Percentiles rank a stretch among this genome's conserved stretches.
phyloP scores from a whole-genome alignment of 2,329 filamentous ascomycete genomes.

The Lasiodiplodia gonubiensis region DNA sequence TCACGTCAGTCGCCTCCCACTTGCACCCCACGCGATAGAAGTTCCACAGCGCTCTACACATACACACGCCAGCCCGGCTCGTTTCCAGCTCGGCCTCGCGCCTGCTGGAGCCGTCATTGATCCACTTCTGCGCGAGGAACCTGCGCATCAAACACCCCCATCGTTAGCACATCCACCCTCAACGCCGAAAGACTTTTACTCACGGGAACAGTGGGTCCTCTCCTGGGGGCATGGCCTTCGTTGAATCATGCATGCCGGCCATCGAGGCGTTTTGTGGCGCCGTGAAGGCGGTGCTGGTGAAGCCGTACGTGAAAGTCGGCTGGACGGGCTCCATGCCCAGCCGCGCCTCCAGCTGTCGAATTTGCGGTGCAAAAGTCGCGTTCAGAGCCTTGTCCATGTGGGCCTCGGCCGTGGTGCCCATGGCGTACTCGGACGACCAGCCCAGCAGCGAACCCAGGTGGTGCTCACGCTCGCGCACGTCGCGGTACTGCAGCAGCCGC shows the following conservation, averaged over 20 bases:
- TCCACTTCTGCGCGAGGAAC: neutral
- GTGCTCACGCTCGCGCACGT: neutral
- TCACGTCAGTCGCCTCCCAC: neutral
- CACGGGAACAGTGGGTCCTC: neutral
- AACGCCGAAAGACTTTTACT: no score
- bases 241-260: neutral
- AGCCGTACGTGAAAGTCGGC: neutral
- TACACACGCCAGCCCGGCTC: neutral
- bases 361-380: no score
- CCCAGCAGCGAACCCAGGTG: neutral
- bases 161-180: no score
- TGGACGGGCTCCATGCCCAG: neutral
- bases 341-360: no score
- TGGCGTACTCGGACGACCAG: neutral
- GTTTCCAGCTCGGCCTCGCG: neutral
- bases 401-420: neutral
- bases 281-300: neutral
- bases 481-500: neutral
- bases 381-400: neutral
- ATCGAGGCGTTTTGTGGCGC: neutral
- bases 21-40: neutral
- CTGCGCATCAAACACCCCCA: no score
- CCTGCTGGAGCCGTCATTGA: neutral
- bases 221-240: neutral
- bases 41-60: neutral